Base-by-base conservation (phyloP, 73 alveolate genomes). In the Blepharisma japonicum region DNA sequence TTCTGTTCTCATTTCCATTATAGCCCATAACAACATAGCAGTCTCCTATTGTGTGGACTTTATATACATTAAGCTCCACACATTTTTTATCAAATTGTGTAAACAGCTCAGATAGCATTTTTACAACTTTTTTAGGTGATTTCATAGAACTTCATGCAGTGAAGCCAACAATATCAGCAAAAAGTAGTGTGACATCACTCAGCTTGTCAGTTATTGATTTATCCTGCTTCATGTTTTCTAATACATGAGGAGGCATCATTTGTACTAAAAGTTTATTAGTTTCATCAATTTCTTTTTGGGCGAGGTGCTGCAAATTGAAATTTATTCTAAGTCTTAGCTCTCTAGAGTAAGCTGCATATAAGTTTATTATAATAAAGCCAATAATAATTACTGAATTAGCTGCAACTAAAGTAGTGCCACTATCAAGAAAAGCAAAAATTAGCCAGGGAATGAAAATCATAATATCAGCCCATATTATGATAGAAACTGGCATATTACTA, bases 1-100 rank as follows among this genome's bases (percentile, higher is more conserved):
- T 79, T 82, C 93, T 78, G 78, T 87, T 86, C 74, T 83, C 93
- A 82, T 87, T 81, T 6, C 92, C 91, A 45, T 79, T 77, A 55
- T 83, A 89, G 38, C 96, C 90, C 82, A 89, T 81, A 21, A 86
- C 96, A 9, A 89, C 94, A 68, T 89, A 89, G 56, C 96, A 89
- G 82, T 89, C 96, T 20, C 96, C 96, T 6, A 89, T 89, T 14
- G 96, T 89, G 68, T 87, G 91, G 4, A 86, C 88, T 78, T 86
- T 89, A 68, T 89, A 87, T 6, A 94, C 97, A 53, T 93, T 87
- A 42, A 94, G 86, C 27, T 86, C 86, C 27, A 88, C 93, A 68
- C 98, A 92, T 55, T 93, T 94, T 86, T 92, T 91, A 80, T 96
- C 99, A 81, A 96, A 95, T 78, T 93, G 86, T 68, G 94, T 84